Conservation (phyloP, 257 asterid species). For the Fraxinus cuspidata region DNA sequence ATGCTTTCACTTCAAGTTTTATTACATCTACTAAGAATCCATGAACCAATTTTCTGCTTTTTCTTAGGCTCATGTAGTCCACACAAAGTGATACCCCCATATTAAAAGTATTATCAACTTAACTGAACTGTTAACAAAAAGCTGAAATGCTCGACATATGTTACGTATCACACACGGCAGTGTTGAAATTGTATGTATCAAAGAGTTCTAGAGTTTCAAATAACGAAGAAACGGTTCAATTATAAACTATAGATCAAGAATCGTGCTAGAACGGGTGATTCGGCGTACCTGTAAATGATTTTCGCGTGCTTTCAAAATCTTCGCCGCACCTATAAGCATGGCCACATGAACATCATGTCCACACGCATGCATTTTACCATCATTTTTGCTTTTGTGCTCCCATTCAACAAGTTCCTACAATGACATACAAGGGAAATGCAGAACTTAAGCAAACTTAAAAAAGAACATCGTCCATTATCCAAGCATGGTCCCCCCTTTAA, state of each 20-base stretch:
- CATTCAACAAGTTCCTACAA: slow-evolving; percentile 72
- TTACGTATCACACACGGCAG: neutral
- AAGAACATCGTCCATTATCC: neutral
- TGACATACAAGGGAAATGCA: neutral
- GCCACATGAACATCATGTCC: slow-evolving; percentile 82
- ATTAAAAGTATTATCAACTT: slow-evolving; percentile 19
- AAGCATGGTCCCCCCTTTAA: neutral
- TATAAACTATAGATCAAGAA: neutral
- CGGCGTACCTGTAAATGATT: slow-evolving; percentile 49
- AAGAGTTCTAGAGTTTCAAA: slow-evolving; percentile 17
- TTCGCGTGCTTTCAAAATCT: slow-evolving; percentile 58
- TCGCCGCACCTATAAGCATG: slow-evolving; percentile 74
- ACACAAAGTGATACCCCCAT: slow-evolving; percentile 20
- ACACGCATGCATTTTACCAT: slow-evolving; percentile 83
- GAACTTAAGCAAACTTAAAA: neutral
- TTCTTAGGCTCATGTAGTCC: neutral
- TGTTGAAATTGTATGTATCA: slow-evolving; percentile 12
- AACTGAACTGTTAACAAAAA: slow-evolving; percentile 6
- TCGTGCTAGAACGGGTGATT: neutral
- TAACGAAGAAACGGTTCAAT: neutral
- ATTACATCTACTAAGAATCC: neutral
- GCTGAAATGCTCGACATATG: slow-evolving; percentile 3
- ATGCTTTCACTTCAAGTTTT: slow-evolving; percentile 21
- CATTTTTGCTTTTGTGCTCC: slow-evolving; percentile 66
- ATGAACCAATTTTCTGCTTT: neutral